Conservation (phyloP, 371 early-diverging fungal species). For the Mucor saturninus region DNA sequence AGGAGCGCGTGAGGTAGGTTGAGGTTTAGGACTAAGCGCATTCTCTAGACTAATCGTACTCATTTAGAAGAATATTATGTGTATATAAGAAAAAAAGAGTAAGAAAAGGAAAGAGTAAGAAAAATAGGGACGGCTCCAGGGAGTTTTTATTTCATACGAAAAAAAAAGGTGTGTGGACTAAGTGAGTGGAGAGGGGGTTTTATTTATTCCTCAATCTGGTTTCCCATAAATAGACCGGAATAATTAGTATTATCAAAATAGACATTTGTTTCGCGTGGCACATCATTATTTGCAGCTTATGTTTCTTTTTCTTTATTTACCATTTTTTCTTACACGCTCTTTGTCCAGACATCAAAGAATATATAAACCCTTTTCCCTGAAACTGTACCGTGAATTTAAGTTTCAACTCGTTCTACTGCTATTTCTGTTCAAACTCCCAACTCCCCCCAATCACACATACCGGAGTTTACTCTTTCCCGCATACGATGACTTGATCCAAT, state of each 20-base stretch:
- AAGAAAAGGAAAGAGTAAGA: constrained; percentile 1
- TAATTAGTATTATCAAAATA: neutral
- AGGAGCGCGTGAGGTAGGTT: constrained; percentile 13
- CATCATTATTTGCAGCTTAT: too few species aligned
- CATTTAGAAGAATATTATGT: neutral
- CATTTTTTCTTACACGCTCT: too few species aligned
- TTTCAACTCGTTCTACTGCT: too few species aligned
- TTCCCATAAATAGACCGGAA: constrained; percentile 6
- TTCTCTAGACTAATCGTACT: constrained; percentile 10
- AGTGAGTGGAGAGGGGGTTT: neutral
- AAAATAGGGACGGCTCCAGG: constrained; percentile 5
- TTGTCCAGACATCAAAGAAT: too few species aligned
- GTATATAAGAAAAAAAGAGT: constrained; percentile 1
- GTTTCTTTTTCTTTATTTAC: too few species aligned
- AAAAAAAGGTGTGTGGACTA: neutral
- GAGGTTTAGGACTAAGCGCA: constrained; percentile 8
- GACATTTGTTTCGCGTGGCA: constrained; percentile 2
- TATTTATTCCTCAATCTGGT: constrained; percentile 7
- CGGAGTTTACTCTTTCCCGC: too few species aligned
- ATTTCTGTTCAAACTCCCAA: too few species aligned
- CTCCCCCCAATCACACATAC: too few species aligned
- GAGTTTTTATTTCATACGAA: constrained; percentile 7
- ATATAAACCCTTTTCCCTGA: too few species aligned
- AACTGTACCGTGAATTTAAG: too few species aligned
- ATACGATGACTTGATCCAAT: too few species aligned